Evolutionary conservation across 2,329 filamentous ascomycete species (phyloP), one percentile per base, ranked within the genome.

Genomic region (Pseudogymnoascus sp.): DNA sequence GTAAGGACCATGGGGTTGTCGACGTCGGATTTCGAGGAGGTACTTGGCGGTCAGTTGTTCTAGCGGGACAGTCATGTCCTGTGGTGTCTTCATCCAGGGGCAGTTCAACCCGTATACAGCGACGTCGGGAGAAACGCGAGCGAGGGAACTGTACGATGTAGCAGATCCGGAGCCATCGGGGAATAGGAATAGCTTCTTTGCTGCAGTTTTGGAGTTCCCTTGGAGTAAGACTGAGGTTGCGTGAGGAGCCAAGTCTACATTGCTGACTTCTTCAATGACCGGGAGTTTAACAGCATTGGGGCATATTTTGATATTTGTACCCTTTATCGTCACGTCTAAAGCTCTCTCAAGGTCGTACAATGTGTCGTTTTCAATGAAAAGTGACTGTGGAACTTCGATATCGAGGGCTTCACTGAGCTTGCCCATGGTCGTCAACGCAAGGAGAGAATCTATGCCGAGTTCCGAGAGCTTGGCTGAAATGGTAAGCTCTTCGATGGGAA

Each of bases 1-100:
- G 66, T 80, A 81, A 2, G 77, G 76, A 0, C 77, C 76, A 11
- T 72, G 71, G 4, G 78, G 75, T 64, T 81, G 76, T 22, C 77
- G 72, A n/a, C 75, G 74, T 3, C 73, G 75, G 34, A 81, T 74
- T 61, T 79, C 77, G 5, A 65, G 67, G n/a, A 78, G 61, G 60
- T 76, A 80, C 2, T 68, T 69, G 4, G 63, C 62, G 3, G 74
- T 72, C 4, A 78, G 64, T 22, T 72, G 70, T 11, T 72, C 68
- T 14, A 78, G 66, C 32, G 68, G 68, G 63, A 67, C 71, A 5
- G 69, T 73, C 41, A 70, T 64, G 25, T 68, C 64, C 38, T 66
- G 60, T 2, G 71, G 67, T 1, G 59, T 67, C 35, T 68, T 71
- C 67, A 75, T 67, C 66, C 69, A 78, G 3, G 76, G 76, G 50